Evolutionary conservation across 2,329 filamentous ascomycete genomes (phyloP).

Genomic region (Chaetothyriales sp.): DNA sequence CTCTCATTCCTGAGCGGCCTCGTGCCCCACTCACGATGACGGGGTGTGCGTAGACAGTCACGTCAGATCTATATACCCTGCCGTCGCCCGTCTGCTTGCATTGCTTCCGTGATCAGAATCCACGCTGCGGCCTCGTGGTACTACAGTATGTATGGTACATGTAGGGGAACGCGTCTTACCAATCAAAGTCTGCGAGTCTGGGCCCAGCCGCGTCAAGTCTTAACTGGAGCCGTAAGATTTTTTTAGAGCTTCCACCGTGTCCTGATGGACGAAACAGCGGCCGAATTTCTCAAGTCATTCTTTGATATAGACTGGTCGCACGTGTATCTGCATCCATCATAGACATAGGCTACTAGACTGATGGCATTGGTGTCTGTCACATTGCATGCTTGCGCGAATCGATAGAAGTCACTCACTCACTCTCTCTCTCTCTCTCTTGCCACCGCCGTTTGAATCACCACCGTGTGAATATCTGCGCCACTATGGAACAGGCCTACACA

Average conservation of each 20-base stretch:
- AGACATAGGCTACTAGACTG: neutral
- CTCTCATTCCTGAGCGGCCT: neutral
- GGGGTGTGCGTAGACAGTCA: neutral
- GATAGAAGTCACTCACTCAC: neutral
- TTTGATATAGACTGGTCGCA: neutral
- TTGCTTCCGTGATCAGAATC: neutral
- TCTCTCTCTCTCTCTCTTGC: constrained; percentile 1
- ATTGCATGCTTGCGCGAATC: neutral
- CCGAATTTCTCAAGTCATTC: neutral
- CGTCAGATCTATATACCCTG: neutral
- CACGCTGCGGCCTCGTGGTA: too few relatives aligned
- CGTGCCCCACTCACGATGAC: too few relatives aligned
- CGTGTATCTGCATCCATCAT: neutral
- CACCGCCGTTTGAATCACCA: neutral
- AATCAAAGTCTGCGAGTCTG: neutral
- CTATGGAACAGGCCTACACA: constrained; percentile 43
- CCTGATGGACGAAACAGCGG: neutral
- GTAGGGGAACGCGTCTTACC: neutral
- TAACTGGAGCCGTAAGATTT: neutral
- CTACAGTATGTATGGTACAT: too few relatives aligned
- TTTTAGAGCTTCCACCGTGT: neutral
- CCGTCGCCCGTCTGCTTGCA: neutral
- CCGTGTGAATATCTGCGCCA: too few relatives aligned
- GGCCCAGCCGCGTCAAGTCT: neutral
- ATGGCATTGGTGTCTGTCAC: neutral